These are phyloP conservation scores for Cornus kousa DNA, from an alignment of 148 eudicot genomes.

Conservation along the genomic window DNA sequence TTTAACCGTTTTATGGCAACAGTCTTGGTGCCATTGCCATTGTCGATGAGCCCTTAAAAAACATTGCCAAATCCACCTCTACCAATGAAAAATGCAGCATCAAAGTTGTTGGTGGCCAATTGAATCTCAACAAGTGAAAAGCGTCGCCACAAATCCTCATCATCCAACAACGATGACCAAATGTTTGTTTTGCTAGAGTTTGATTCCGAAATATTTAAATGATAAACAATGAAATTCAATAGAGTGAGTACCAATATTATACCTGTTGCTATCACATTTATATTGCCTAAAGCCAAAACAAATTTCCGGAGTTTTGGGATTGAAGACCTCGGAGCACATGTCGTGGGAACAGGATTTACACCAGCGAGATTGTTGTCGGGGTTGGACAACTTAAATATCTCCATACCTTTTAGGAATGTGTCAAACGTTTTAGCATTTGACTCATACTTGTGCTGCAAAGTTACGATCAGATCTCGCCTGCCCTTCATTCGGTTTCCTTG, in stretches of 20 bases:
- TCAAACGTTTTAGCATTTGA: background rate
- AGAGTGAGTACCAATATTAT: slow-evolving; percentile 3
- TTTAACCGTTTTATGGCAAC: slow-evolving; percentile 27
- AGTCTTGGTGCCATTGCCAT: background rate
- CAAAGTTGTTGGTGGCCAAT: slow-evolving; percentile 20
- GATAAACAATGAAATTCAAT: slow-evolving; percentile 12
- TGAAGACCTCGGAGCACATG: background rate
- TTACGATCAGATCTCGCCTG: slow-evolving; percentile 18
- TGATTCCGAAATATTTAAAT: too few relatives aligned
- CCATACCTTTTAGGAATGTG: slow-evolving; percentile 31
- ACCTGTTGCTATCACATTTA: slow-evolving; percentile 13
- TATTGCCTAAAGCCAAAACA: background rate
- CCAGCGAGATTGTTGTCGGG: slow-evolving; percentile 30
- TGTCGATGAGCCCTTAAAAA: slow-evolving; percentile 20
- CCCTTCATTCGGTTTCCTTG: slow-evolving; percentile 5
- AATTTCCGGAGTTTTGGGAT: background rate
- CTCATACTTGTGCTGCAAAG: background rate
- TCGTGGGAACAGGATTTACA: slow-evolving; percentile 10
- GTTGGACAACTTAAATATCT: slow-evolving; percentile 46
- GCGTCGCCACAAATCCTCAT: background rate
- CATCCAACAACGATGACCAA: too few relatives aligned
- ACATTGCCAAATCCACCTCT: slow-evolving; percentile 29
- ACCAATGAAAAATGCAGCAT: slow-evolving; percentile 9
- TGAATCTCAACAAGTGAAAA: slow-evolving; percentile 19
- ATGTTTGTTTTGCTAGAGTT: too few relatives aligned